phyloP scores from a whole-genome alignment of 2,329 filamentous ascomycete species.

The Aspergillus proliferans region DNA sequence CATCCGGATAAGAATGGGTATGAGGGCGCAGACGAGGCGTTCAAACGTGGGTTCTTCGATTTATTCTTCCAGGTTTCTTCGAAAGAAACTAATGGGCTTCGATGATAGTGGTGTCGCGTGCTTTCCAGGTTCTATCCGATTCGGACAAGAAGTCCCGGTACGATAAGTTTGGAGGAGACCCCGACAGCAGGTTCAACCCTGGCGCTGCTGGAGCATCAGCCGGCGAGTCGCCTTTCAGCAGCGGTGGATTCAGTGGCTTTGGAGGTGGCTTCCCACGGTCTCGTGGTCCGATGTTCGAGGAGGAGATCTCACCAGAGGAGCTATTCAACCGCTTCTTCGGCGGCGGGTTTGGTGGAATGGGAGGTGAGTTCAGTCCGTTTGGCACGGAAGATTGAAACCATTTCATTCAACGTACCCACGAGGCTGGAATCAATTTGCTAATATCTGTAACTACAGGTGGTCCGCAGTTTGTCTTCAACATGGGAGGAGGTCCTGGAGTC shows the following conservation, averaged over 20 bases:
- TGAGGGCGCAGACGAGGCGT: constrained; percentile 90
- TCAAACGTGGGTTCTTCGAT: constrained; percentile 62
- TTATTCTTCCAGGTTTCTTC: background rate
- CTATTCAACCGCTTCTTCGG: constrained; percentile 97
- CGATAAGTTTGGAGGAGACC: constrained; percentile 85
- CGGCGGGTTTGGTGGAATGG: constrained; percentile 49
- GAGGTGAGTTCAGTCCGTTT: constrained; percentile 59
- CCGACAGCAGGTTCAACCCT: constrained; percentile 74
- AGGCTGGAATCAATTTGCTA: constrained; percentile 1
- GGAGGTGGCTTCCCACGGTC: constrained; percentile 48
- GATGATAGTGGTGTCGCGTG: constrained; percentile 69
- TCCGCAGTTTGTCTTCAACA: constrained; percentile 90
- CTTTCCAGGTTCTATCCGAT: constrained; percentile 89
- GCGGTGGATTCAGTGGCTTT: constrained; percentile 38
- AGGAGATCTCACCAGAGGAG: constrained; percentile 93
- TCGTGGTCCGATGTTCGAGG: constrained; percentile 65
- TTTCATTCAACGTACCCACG: background rate
- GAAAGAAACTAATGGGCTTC: background rate
- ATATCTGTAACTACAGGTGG: constrained; percentile 44
- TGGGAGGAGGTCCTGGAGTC: constrained; percentile 84
- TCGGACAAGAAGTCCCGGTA: constrained; percentile 86
- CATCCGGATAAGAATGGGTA: constrained; percentile 99
- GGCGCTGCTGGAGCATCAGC: constrained; percentile 31
- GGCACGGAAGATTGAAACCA: constrained; percentile 41
- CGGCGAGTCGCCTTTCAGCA: constrained; percentile 38